Percentiles rank a stretch among this genome's conserved stretches.
Evolutionary conservation across 352 stramenopile species (phyloP).

Genomic region (Phytophthora multivora): DNA sequence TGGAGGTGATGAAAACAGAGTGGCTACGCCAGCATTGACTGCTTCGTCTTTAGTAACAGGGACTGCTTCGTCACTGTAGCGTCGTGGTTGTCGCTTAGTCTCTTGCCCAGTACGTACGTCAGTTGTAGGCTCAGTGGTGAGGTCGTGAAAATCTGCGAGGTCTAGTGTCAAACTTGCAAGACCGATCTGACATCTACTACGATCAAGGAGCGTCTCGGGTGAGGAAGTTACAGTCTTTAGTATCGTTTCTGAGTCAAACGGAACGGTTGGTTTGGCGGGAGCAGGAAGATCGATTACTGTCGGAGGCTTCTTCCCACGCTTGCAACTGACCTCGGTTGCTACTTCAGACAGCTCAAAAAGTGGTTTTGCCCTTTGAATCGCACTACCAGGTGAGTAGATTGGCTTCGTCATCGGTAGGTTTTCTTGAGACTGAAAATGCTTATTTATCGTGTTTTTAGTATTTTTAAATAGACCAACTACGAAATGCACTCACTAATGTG

Average conservation of each 20-base stretch:
- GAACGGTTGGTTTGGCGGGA: constrained; percentile 2
- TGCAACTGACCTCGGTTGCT: constrained; percentile 1
- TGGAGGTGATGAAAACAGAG: not conserved
- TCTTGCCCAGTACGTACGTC: not conserved
- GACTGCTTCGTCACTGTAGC: not conserved
- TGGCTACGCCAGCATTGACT: not conserved
- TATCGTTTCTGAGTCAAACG: constrained; percentile 28
- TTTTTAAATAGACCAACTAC: constrained; percentile 26
- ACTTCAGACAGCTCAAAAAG: constrained; percentile 43
- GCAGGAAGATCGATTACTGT: not conserved
- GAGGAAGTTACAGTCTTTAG: constrained; percentile 9
- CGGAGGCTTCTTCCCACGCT: constrained; percentile 6
- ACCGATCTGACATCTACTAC: not conserved
- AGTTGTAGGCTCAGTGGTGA: constrained; percentile 2
- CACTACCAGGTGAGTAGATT: constrained; percentile 24
- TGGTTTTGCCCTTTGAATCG: constrained; percentile 36
- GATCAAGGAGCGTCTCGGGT: not conserved
- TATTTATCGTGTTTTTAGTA: no score
- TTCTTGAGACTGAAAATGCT: constrained; percentile 14
- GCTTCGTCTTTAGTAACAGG: not conserved
- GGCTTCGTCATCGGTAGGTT: constrained; percentile 12
- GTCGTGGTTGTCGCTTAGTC: not conserved
- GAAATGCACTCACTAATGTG: constrained; percentile 7
- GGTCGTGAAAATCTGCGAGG: constrained; percentile 22
- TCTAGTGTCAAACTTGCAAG: constrained; percentile 16